Percentiles rank a stretch among this genome's conserved stretches.
phyloP scores from a whole-genome alignment of 768 basidiomycete species.

The Scleroderma citrinum region DNA sequence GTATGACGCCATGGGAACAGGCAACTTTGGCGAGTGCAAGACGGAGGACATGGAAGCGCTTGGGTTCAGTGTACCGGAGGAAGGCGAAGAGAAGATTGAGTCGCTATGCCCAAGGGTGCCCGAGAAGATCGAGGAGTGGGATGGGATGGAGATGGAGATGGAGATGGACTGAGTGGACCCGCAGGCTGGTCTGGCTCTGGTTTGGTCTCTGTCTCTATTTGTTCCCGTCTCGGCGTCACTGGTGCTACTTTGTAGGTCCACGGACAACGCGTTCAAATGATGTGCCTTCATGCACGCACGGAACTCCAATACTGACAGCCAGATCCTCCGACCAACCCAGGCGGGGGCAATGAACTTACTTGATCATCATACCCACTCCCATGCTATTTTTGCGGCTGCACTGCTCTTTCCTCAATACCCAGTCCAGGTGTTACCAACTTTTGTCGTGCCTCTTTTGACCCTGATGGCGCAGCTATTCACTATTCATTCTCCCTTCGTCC shows the following conservation, averaged over 20 bases:
- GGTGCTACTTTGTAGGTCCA: neutral
- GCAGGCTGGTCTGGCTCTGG: neutral
- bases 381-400: too few species aligned
- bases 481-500: too few species aligned
- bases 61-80: conserved; percentile 39
- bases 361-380: too few species aligned
- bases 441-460: too few species aligned
- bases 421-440: too few species aligned
- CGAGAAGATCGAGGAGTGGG: conserved; percentile 25
- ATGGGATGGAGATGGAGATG: conserved; percentile 52
- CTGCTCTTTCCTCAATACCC: too few species aligned
- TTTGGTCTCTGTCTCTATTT: neutral
- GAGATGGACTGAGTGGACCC: conserved; percentile 21
- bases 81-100: conserved; percentile 24
- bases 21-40: conserved; percentile 27
- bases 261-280: too few species aligned
- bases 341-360: too few species aligned
- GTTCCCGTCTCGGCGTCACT: neutral
- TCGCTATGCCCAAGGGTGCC: neutral
- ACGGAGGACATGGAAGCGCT: conserved; percentile 39
- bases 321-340: too few species aligned
- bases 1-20: conserved; percentile 22
- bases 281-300: too few species aligned
- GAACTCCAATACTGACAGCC: too few species aligned
- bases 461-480: too few species aligned